Conservation (phyloP, 495 filamentous ascomycete genomes). For the Cudoniella acicularis region DNA sequence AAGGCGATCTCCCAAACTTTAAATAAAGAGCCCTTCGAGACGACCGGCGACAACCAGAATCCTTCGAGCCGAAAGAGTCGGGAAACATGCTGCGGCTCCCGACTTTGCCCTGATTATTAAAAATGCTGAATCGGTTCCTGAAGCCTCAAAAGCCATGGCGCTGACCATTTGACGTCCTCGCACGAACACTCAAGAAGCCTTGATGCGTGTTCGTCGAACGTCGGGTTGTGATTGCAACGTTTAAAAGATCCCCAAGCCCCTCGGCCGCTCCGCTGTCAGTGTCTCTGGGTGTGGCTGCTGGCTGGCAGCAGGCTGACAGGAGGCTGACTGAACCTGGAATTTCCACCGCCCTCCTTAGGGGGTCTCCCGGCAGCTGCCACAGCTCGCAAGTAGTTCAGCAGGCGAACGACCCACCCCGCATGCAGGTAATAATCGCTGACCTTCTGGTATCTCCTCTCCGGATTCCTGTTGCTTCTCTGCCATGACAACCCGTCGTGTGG, state of each 20-base stretch:
- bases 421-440: not conserved
- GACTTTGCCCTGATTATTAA: not conserved
- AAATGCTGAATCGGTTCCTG: not conserved
- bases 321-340: not conserved
- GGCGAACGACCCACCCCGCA: not conserved
- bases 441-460: not conserved
- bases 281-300: not conserved
- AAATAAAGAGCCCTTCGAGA: not conserved
- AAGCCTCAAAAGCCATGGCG: slow-evolving; percentile 1
- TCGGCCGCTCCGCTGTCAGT: not conserved
- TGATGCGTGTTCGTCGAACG: not conserved
- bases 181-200: too few species aligned
- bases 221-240: not conserved
- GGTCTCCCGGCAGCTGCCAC: not conserved
- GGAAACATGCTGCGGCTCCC: not conserved
- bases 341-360: not conserved
- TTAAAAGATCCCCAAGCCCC: not conserved
- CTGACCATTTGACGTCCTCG: not conserved
- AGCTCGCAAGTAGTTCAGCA: not conserved
- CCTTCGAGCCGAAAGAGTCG: slow-evolving; percentile 1
- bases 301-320: not conserved
- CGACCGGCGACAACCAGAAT: not conserved
- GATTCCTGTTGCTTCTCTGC: not conserved
- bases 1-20: not conserved
- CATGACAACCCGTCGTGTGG: not conserved